Percentiles rank a stretch among this genome's conserved stretches.
phyloP scores from a whole-genome alignment of 2,329 filamentous ascomycete genomes.

The Colletotrichum incanum region DNA sequence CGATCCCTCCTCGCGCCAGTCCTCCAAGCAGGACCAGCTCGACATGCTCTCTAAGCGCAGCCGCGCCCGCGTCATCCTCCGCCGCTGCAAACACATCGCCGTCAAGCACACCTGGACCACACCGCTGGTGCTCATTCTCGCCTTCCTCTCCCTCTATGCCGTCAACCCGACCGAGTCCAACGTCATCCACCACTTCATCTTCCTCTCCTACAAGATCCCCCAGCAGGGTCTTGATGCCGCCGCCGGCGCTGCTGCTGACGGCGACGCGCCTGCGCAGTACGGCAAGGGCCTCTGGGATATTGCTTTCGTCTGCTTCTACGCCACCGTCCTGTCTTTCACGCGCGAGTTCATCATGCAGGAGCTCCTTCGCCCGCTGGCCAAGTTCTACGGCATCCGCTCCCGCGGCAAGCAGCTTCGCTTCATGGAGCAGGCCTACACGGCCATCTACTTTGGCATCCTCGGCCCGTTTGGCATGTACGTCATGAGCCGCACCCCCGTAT shows the following conservation, averaged over 20 bases:
- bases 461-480: conserved; percentile 79
- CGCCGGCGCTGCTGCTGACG: conserved; percentile 4
- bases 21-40: conserved; percentile 38
- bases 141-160: conserved; percentile 71
- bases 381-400: conserved; percentile 70
- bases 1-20: conserved; percentile 12
- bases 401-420: conserved; percentile 78
- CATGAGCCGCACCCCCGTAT: conserved; percentile 78
- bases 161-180: conserved; percentile 76
- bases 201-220: conserved; percentile 78
- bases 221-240: conserved; percentile 53
- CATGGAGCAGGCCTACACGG: conserved; percentile 84
- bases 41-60: conserved; percentile 40
- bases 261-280: conserved; percentile 69
- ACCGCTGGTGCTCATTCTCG: conserved; percentile 71
- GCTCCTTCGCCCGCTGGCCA: conserved; percentile 75
- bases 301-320: conserved; percentile 81
- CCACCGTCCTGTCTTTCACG: conserved; percentile 79
- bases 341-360: conserved; percentile 84
- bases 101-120: conserved; percentile 51
- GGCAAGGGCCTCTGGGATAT: conserved; percentile 80
- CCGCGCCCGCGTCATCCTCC: conserved; percentile 38
- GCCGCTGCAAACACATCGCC: conserved; percentile 41
- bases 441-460: conserved; percentile 78
- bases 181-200: conserved; percentile 75